Evolutionary conservation across 352 stramenopile species (phyloP), one percentile per base, ranked within the genome.

Genomic region (Halophytophthora batemanensis): DNA sequence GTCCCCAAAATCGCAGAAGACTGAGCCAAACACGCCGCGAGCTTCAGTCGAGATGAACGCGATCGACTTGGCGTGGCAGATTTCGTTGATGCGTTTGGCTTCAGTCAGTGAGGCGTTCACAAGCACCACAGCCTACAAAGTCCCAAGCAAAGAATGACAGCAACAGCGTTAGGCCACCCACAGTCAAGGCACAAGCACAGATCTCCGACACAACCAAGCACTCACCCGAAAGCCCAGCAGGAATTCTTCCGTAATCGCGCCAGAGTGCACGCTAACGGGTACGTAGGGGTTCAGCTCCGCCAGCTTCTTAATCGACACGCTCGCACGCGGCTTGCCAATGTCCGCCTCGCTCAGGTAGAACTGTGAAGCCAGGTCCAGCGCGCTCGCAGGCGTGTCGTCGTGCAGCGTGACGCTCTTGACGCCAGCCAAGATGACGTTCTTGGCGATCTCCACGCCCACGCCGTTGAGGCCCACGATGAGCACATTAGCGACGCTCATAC

Each of bases 1-100:
- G 19, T 95, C 68, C 7, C 97, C 97, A 82, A 99, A 99, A 69
- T 99, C 97, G 68, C 95, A 98, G 78, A 99, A 99, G 17, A 98
- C 77, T 6, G 83, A 90, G 29, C 89, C 93, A 77, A 98, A 99
- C 13, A 98, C 92, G 18, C 96, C 96, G 6, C 85, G 85, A 18
- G 83, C 71, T 19, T 98, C 80, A 19, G 89, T 89, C 31, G 90
- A 86, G 56, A 99, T 95, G 63, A 98, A 98, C 53, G 71, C 76
- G 66, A 96, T 90, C 25, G 71, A 77, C 42, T 93, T 74, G 14
- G 58, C 45, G 64, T 95, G 88, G 52, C 90, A 97, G 42, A 96
- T 75, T 22, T 80, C 53, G 53, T 96, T 89, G 29, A 97, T 80
- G 17, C 80, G 68, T 34, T 82, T 65, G 13, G 88, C 75, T 42